Evolutionary conservation across 139 green algal genomes (phyloP), one percentile per base, ranked within the genome.

Genomic region (Coelastrella sp.): DNA sequence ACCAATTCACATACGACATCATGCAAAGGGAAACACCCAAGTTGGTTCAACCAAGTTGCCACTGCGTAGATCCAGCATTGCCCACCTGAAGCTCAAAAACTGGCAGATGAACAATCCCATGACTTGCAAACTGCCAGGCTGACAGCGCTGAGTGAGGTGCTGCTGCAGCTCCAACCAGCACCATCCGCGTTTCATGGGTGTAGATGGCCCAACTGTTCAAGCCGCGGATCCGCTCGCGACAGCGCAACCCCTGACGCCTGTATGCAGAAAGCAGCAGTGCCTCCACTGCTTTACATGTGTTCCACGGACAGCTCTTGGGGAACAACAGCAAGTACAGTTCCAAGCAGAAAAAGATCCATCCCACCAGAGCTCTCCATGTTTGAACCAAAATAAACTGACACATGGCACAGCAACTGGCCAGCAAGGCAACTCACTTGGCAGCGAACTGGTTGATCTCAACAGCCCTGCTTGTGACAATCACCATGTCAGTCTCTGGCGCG

Each of bases 131-230:
- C 93, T 96, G 93, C 89, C 92, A 95, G 3, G 89, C 92, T 32
- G 92, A 73, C 83, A 93, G 20, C 4, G 74, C 80, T 7, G 87
- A 20, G 6, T 61, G 32, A 2, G 86, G 75, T 58, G 79, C 64
- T 23, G 71, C 19, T 8, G 82, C 56, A 66, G 83, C 22, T 56
- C 56, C 83, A 4, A 96, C 85, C 80, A 97, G 32, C 23, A 91
- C 90, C 87, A 96, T 93, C 74, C 94, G 91, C 2, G 92, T 96
- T 79, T 96, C 95, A 75, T 96, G 93, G 1, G 91, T 94, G 89
- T 96, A 96, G 17, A 76, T 14, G 20, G 65, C 74, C 88, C 88
- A 91, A 2, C 14, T 32, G 58, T 82, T 76, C n/a, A n/a, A 19
- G n/a, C 71, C 19, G 57, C 88, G 71, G 47, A 88, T 32, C 20